phyloP scores from a whole-genome alignment of 108 stramenopile species.

The Cylindrotheca closterium region DNA sequence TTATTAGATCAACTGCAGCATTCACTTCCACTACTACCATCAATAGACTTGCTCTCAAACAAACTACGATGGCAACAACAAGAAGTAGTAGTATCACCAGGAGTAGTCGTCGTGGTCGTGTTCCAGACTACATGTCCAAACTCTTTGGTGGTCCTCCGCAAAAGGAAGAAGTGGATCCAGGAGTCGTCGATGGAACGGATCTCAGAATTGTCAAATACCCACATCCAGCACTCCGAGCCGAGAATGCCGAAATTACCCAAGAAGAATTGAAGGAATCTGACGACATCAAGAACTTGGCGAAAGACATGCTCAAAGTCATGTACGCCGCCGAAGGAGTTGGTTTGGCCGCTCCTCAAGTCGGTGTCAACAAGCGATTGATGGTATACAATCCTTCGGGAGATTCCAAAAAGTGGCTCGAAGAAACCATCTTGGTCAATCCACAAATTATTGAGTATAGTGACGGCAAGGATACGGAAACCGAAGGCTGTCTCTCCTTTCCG shows the following conservation, averaged over 20 bases:
- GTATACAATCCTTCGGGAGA: conserved; percentile 93
- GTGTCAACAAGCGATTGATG: conserved; percentile 89
- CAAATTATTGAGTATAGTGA: conserved; percentile 70
- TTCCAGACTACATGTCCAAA: neutral
- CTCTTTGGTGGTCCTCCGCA: neutral
- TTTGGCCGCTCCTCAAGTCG: conserved; percentile 90
- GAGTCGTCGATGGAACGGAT: conserved; percentile 78
- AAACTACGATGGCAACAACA: no score
- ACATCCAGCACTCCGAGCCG: conserved; percentile 80
- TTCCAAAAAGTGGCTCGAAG: conserved; percentile 69
- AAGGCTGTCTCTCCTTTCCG: conserved; percentile 95
- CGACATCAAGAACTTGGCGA: conserved; percentile 73
- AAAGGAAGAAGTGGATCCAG: conserved; percentile 81
- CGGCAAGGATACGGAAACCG: conserved; percentile 61
- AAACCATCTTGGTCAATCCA: conserved; percentile 87
- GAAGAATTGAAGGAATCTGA: conserved; percentile 45
- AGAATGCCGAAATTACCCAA: conserved; percentile 64
- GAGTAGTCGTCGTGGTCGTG: no score
- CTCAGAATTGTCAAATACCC: conserved; percentile 92
- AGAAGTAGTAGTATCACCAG: no score
- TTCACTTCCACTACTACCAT: no score
- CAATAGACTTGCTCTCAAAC: no score
- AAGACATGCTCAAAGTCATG: conserved; percentile 95
- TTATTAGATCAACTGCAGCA: no score
- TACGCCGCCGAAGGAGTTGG: conserved; percentile 94